Evolutionary conservation across 2,329 filamentous ascomycete genomes (phyloP).

Genomic region (Fusarium sp.): DNA sequence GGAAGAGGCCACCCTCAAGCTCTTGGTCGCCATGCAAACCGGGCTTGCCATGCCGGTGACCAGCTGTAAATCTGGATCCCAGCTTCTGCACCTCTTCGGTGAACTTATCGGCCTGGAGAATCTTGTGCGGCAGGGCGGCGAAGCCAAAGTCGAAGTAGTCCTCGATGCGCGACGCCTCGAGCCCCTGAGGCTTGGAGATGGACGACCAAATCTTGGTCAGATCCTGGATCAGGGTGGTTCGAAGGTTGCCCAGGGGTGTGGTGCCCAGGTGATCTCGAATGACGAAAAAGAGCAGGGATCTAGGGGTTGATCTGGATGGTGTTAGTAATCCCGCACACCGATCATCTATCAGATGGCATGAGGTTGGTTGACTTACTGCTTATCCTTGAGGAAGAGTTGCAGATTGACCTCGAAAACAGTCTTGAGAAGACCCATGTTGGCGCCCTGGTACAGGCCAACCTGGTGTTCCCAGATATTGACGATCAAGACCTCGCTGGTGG

Average conservation of each 20-base stretch:
- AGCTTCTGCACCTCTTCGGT: conserved; percentile 80
- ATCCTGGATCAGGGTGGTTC: conserved; percentile 89
- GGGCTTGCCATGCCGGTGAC: conserved; percentile 74
- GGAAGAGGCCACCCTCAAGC: conserved; percentile 80
- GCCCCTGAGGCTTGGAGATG: conserved; percentile 87
- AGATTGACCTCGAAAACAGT: conserved; percentile 99
- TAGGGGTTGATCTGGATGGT: conserved; percentile 74
- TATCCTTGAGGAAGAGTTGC: conserved; percentile 95
- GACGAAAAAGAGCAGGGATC: conserved; percentile 96
- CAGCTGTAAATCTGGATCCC: conserved; percentile 82
- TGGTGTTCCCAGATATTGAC: conserved; percentile 99
- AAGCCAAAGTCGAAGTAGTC: conserved; percentile 99
- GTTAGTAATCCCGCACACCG: conserved; percentile 34
- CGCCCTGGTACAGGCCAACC: conserved; percentile 96
- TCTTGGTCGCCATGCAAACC: conserved; percentile 73
- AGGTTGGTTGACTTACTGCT: conserved; percentile 68
- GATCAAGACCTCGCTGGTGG: conserved; percentile 96
- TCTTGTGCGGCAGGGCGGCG: conserved; percentile 94
- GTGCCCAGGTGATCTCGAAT: conserved; percentile 96
- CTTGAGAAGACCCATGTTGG: conserved; percentile 98
- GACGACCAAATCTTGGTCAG: conserved; percentile 91
- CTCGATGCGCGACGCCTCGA: conserved; percentile 89
- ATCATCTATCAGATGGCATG: not conserved
- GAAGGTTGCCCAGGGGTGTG: conserved; percentile 88
- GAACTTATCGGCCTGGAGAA: conserved; percentile 93